phyloP scores from a whole-genome alignment of 208 protist species.

The Leishmania tarentolae region DNA sequence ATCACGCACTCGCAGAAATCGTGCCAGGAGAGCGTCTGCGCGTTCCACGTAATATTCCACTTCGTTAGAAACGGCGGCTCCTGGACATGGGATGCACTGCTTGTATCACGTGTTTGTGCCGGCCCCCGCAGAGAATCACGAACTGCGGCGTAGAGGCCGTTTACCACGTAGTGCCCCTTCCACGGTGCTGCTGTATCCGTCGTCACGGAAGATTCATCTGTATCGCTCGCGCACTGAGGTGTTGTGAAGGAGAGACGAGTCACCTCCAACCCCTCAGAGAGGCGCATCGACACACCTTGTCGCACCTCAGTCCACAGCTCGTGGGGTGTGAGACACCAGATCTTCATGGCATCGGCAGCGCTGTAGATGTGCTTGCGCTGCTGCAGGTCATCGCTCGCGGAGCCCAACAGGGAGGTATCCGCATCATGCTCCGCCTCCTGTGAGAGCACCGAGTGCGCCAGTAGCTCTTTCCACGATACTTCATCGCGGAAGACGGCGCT shows the following conservation, averaged over 20 bases:
- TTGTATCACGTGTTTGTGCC: background rate
- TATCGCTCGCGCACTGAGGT: background rate
- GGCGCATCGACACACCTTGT: constrained; percentile 24
- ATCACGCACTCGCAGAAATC: constrained; percentile 56
- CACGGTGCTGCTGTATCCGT: constrained; percentile 6
- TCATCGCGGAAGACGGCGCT: constrained; percentile 27
- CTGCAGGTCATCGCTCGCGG: background rate
- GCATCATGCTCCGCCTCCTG: constrained; percentile 1
- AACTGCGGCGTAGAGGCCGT: constrained; percentile 26
- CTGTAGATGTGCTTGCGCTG: constrained; percentile 19
- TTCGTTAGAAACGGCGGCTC: constrained; percentile 3
- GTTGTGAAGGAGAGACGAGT: constrained; percentile 1
- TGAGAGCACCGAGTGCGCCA: constrained; percentile 5
- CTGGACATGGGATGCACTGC: background rate
- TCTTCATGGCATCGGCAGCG: constrained; percentile 27
- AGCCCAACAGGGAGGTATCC: background rate
- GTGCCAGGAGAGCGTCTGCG: constrained; percentile 47
- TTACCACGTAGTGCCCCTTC: constrained; percentile 31
- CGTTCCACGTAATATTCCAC: constrained; percentile 49
- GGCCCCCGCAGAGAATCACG: constrained; percentile 4
- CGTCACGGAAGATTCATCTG: background rate
- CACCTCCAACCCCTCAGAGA: constrained; percentile 22
- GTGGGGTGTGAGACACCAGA: constrained; percentile 17
- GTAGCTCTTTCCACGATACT: constrained; percentile 15
- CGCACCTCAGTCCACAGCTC: constrained; percentile 22